A percentile compares a stretch with the other conserved stretches of the same genome.
These are phyloP conservation scores for Xylaria sp. DNA, from an alignment of 2,329 filamentous ascomycete species.

Conservation along the genomic window DNA sequence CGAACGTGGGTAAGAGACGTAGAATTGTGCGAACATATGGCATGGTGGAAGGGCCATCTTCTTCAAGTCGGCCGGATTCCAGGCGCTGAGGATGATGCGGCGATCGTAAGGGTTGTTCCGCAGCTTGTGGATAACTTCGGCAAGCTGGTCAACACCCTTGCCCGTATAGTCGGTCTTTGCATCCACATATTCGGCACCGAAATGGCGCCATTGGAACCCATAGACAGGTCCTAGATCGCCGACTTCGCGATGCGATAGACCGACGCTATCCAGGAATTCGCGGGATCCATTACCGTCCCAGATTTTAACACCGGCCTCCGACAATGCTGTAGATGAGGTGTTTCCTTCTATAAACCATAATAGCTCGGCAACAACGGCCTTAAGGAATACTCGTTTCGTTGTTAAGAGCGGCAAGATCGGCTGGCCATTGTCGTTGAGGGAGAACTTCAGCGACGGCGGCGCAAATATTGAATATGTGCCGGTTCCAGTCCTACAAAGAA, in stretches of 20 bases:
- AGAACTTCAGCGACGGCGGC: slow-evolving; percentile 86
- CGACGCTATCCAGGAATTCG: slow-evolving; percentile 86
- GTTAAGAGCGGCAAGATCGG: slow-evolving; percentile 91
- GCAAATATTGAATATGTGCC: slow-evolving; percentile 92
- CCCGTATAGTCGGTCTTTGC: slow-evolving; percentile 83
- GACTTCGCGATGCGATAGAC: slow-evolving; percentile 80
- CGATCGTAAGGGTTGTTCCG: slow-evolving; percentile 86
- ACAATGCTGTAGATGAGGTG: slow-evolving; percentile 82
- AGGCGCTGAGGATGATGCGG: slow-evolving; percentile 88
- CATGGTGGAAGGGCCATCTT: slow-evolving; percentile 84
- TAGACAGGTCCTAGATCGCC: slow-evolving; percentile 97
- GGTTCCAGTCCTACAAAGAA: slow-evolving; percentile 78
- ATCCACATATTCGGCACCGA: slow-evolving; percentile 89
- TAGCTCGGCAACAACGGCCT: slow-evolving; percentile 89
- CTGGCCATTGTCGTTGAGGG: slow-evolving; percentile 70
- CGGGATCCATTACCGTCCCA: slow-evolving; percentile 98
- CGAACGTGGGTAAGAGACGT: slow-evolving; percentile 69
- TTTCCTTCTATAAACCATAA: slow-evolving; percentile 93
- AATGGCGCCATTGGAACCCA: slow-evolving; percentile 99
- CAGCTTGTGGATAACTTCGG: slow-evolving; percentile 88
- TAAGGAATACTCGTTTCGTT: slow-evolving; percentile 94
- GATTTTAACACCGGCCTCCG: slow-evolving; percentile 87
- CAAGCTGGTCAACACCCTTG: slow-evolving; percentile 91
- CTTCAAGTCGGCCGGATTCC: slow-evolving; percentile 84
- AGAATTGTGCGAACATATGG: slow-evolving; percentile 88